phyloP scores from a whole-genome alignment of 805 yeast species.

The Yarrowia sp. region DNA sequence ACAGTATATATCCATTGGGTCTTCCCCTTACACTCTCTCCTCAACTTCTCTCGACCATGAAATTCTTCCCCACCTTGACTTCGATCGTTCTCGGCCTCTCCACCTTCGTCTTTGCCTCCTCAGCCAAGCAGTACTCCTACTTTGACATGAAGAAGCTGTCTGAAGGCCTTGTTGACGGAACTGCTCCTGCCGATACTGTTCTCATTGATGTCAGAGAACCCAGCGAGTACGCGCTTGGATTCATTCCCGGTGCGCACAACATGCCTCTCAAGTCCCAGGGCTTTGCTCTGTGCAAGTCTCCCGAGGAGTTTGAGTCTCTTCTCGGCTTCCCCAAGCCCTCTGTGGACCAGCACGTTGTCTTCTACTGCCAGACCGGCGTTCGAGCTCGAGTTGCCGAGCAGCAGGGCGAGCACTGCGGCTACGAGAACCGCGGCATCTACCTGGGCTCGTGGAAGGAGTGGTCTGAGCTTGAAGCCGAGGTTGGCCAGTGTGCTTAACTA shows the following conservation, averaged over 20 bases:
- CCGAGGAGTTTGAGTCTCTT: slow-evolving; percentile 73
- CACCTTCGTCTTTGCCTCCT: background rate
- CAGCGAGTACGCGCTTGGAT: slow-evolving; percentile 66
- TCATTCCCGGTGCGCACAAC: slow-evolving; percentile 80
- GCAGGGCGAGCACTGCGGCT: slow-evolving; percentile 86
- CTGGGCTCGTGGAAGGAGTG: slow-evolving; percentile 87
- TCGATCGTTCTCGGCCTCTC: too few species aligned
- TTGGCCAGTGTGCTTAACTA: background rate
- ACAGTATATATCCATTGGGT: too few species aligned
- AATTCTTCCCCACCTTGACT: background rate
- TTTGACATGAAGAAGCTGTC: background rate
- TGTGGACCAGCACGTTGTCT: slow-evolving; percentile 66
- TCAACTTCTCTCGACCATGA: background rate
- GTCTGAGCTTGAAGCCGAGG: slow-evolving; percentile 37
- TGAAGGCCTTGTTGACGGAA: slow-evolving; percentile 40
- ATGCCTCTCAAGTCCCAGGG: slow-evolving; percentile 89
- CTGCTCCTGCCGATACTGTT: slow-evolving; percentile 45
- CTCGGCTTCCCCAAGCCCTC: slow-evolving; percentile 82
- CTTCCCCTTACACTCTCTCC: background rate
- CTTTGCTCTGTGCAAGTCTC: slow-evolving; percentile 78
- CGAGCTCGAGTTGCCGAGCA: slow-evolving; percentile 89
- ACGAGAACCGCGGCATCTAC: slow-evolving; percentile 78
- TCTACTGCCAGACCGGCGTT: slow-evolving; percentile 90
- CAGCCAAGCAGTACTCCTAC: slow-evolving; percentile 9
- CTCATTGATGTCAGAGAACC: slow-evolving; percentile 94